Percentiles rank a stretch among this genome's conserved stretches.
These are phyloP conservation scores for Phaseolus coccineus DNA, from an alignment of 331 rosid genomes.

Conservation along the genomic window DNA sequence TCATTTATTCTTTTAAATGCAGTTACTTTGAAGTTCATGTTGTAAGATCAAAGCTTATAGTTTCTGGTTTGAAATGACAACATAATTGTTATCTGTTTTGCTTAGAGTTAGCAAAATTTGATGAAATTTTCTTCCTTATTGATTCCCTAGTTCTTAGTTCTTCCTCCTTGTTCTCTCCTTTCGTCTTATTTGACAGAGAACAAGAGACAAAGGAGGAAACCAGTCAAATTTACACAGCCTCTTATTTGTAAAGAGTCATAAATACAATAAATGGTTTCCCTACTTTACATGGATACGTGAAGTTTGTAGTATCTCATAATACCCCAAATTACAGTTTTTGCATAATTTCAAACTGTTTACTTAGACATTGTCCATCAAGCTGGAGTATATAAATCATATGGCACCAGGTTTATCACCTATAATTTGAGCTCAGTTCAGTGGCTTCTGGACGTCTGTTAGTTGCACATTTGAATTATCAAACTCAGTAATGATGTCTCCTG, in stretches of 20 bases:
- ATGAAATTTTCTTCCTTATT: background rate
- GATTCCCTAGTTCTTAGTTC: slow-evolving; percentile 18
- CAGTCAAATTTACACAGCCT: background rate
- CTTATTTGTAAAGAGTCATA: background rate
- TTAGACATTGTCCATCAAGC: background rate
- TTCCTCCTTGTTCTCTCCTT: background rate
- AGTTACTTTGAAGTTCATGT: slow-evolving; percentile 6
- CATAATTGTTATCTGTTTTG: background rate
- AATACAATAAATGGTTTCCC: background rate
- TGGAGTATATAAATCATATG: background rate
- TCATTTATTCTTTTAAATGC: background rate
- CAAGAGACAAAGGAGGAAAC: background rate
- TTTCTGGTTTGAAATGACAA: background rate
- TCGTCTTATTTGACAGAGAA: background rate
- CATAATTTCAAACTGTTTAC: background rate
- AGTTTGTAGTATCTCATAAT: background rate
- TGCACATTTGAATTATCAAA: background rate
- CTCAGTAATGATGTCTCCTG: background rate
- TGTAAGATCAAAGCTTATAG: slow-evolving; percentile 8
- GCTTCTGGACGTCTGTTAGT: background rate
- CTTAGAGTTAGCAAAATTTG: background rate
- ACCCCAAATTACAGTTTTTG: background rate
- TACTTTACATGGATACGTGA: background rate
- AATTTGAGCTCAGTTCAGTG: background rate
- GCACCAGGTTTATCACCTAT: background rate